Evolutionary conservation across 768 basidiomycete species (phyloP).

Genomic region (Auricularia auricula-judae): DNA sequence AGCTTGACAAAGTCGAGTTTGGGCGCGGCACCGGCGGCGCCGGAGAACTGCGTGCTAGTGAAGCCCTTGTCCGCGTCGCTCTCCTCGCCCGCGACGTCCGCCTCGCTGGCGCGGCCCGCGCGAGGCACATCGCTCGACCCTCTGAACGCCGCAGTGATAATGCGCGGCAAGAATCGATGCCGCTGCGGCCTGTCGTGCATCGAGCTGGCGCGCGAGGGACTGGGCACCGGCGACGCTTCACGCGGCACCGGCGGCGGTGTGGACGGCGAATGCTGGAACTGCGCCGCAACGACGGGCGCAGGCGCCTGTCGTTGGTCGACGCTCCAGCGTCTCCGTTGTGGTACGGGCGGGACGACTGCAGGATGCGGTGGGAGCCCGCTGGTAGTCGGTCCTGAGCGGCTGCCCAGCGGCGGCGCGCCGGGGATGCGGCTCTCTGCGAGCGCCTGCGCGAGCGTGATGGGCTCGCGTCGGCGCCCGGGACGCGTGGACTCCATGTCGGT

Average conservation of each 20-base stretch:
- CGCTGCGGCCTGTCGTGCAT: constrained; percentile 3
- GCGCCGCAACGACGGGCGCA: background rate
- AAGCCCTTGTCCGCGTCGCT: background rate
- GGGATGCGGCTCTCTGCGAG: constrained; percentile 72
- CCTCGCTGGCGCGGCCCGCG: background rate
- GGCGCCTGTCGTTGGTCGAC: background rate
- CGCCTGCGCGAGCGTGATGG: constrained; percentile 60
- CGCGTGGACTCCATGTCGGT: background rate
- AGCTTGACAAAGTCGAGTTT: constrained; percentile 89
- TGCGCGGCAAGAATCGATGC: constrained; percentile 54
- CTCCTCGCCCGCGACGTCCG: background rate
- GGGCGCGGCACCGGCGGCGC: constrained; percentile 46
- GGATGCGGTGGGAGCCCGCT: background rate
- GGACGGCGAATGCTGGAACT: constrained; percentile 9
- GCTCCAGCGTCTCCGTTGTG: background rate
- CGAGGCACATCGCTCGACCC: constrained; percentile 22
- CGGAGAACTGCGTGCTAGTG: background rate
- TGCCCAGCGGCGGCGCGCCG: constrained; percentile 56
- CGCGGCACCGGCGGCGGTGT: constrained; percentile 22
- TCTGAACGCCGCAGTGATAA: constrained; percentile 54
- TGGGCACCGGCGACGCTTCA: background rate
- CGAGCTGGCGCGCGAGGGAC: background rate
- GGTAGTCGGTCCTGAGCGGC: constrained; percentile 26
- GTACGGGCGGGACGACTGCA: background rate
- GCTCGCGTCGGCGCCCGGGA: background rate